These are phyloP conservation scores for Annulohypoxylon moriforme DNA, from an alignment of 495 filamentous ascomycete genomes.

Conservation along the genomic window DNA sequence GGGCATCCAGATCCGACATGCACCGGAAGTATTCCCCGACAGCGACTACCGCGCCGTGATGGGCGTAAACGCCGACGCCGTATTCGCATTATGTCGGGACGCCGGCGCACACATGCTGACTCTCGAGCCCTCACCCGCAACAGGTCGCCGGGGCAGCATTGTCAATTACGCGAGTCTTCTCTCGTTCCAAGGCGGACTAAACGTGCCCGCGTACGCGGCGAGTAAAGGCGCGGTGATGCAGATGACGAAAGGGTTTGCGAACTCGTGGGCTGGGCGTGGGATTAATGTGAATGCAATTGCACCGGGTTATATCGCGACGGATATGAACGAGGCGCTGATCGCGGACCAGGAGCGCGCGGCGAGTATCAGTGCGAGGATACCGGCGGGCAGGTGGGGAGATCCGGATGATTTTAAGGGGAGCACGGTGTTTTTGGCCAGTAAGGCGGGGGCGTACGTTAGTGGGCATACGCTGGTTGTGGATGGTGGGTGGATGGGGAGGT, in stretches of 20 bases:
- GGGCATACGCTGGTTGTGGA: constrained; percentile 86
- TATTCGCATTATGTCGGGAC: constrained; percentile 86
- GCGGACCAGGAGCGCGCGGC: constrained; percentile 73
- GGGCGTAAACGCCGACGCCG: constrained; percentile 83
- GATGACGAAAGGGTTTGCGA: constrained; percentile 86
- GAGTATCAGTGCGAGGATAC: constrained; percentile 84
- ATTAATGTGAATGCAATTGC: constrained; percentile 86
- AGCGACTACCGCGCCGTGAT: constrained; percentile 87
- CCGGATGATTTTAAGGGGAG: constrained; percentile 92
- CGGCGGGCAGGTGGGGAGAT: constrained; percentile 84
- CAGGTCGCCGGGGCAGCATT: constrained; percentile 75
- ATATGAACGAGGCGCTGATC: constrained; percentile 90
- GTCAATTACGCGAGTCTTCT: constrained; percentile 89
- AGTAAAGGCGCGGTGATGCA: constrained; percentile 88
- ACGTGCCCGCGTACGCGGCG: constrained; percentile 90
- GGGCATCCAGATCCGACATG: constrained; percentile 84
- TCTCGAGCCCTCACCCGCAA: constrained; percentile 63
- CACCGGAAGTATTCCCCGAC: constrained; percentile 80
- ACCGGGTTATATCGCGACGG: constrained; percentile 85
- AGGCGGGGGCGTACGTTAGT: constrained; percentile 81
- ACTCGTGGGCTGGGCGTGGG: constrained; percentile 84
- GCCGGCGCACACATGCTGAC: constrained; percentile 85
- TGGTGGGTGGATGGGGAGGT: constrained; percentile 95
- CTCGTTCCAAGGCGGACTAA: constrained; percentile 91
- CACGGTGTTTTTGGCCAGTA: constrained; percentile 80